These are phyloP conservation scores for Solanum hybrid DNA, from an alignment of 305 asterid genomes.

Conservation along the genomic window DNA sequence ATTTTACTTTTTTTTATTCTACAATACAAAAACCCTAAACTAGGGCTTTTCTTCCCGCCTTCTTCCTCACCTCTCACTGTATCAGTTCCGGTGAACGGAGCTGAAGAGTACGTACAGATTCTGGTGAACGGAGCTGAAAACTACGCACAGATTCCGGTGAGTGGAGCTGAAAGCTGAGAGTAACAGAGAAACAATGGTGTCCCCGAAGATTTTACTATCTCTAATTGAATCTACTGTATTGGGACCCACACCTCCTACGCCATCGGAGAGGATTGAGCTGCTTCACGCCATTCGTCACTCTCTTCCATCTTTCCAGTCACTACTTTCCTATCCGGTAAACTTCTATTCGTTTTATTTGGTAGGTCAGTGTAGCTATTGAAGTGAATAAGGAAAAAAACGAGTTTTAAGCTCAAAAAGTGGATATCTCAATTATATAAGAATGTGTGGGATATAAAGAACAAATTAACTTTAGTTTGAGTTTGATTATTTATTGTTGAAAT, in stretches of 20 bases:
- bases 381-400: neutral
- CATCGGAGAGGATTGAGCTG: constrained; percentile 77
- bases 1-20: neutral
- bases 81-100: neutral
- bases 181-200: constrained; percentile 41
- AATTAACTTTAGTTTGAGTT: neutral
- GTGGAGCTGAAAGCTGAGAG: neutral
- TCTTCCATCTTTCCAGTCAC: constrained; percentile 53
- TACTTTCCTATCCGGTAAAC: constrained; percentile 63
- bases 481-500: neutral
- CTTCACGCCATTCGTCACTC: constrained; percentile 71
- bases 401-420: neutral
- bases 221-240: constrained; percentile 57
- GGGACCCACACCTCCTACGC: constrained; percentile 49
- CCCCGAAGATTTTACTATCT: constrained; percentile 55
- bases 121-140: neutral
- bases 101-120: neutral
- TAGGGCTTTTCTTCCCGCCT: constrained; percentile 6
- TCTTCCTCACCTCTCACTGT: neutral
- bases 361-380: neutral
- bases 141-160: neutral
- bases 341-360: neutral
- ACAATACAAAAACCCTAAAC: neutral
- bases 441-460: neutral
- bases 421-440: neutral